Base-by-base conservation (phyloP, 2,329 filamentous ascomycete genomes). In the Pestalotiopsis sp. region DNA sequence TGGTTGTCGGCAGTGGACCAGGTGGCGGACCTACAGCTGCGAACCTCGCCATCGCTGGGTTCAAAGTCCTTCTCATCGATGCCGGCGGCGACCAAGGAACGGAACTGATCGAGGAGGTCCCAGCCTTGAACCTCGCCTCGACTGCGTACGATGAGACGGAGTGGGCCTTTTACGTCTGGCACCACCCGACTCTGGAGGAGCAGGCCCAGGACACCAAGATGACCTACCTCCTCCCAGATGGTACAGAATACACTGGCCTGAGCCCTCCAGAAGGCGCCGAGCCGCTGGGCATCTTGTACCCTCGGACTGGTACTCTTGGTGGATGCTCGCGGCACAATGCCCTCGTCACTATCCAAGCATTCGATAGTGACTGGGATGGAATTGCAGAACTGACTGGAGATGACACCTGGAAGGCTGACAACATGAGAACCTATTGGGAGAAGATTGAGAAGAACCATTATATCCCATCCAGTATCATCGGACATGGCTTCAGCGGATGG, bases 321-420 rank as follows among this genome's bases (percentile, higher is more conserved):
- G 84, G 84, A 0, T 85, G 84, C 76, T 85, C 86, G 0, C 84
- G 85, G 7, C 89, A 91, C 78, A 89, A 90, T 58, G 88, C 87
- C 5, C 77, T 90, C 52, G 85, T 91, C 64, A 82, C 85, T 17
- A 80, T 90, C 20, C 85, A 88, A 68, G 89, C 89, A 0, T 84
- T 88, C 69, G 81, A 85, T 65, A 85, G 83, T 38, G 89, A 91
- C 76, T 91, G 87, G 78, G 81, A 88, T 61, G 78, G 39, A 4
- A 62, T 69, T 17, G 62, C 62, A 20, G n/a, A 62, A 20, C 20
- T 27, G 49, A 66, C 63, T 13, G 67, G 67, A 23, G 67, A 69
- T 39, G 27, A 41, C 17, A 61, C 63, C 6, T 69, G 67, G 67
- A 69, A 52, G 39, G 67, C 61, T 7, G 36, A 23, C 25, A 66